Conservation (phyloP, 1,284 basidiomycete species). For the Cutaneotrichosporon mucoides region DNA sequence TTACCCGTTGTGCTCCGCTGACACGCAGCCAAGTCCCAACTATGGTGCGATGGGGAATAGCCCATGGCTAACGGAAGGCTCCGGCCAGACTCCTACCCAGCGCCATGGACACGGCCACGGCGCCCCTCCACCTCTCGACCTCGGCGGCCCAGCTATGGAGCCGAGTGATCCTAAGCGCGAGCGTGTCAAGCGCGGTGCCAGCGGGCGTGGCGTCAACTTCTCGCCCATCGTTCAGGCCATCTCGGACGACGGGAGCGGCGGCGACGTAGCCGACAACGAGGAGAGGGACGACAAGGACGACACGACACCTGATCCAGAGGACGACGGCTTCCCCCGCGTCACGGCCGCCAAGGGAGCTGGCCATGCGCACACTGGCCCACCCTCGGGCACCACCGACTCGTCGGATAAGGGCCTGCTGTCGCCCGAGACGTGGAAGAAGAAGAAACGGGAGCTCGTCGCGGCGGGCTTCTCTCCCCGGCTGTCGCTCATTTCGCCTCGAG, state of each 20-base stretch:
- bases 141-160: constrained; percentile 29
- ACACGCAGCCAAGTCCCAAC: constrained; percentile 4
- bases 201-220: constrained; percentile 10
- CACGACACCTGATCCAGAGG: too few relatives aligned
- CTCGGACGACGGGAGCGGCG: background rate
- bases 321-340: too few relatives aligned
- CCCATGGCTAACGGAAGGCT: constrained; percentile 21
- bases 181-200: too few relatives aligned
- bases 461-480: constrained; percentile 9
- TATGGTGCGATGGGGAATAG: constrained; percentile 36
- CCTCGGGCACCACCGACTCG: too few relatives aligned
- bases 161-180: background rate
- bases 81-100: background rate
- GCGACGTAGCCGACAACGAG: background rate
- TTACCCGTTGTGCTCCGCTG: background rate
- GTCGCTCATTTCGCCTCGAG: constrained; percentile 1
- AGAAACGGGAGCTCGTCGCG: background rate
- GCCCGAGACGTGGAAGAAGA: background rate
- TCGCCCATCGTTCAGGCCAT: constrained; percentile 6
- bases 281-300: background rate
- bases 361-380: background rate
- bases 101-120: background rate
- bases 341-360: too few relatives aligned
- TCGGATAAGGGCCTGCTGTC: background rate
- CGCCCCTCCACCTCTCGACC: constrained; percentile 33